phyloP scores from a whole-genome alignment of 73 alveolate genomes.

The Paramecium tetraurelia region DNA sequence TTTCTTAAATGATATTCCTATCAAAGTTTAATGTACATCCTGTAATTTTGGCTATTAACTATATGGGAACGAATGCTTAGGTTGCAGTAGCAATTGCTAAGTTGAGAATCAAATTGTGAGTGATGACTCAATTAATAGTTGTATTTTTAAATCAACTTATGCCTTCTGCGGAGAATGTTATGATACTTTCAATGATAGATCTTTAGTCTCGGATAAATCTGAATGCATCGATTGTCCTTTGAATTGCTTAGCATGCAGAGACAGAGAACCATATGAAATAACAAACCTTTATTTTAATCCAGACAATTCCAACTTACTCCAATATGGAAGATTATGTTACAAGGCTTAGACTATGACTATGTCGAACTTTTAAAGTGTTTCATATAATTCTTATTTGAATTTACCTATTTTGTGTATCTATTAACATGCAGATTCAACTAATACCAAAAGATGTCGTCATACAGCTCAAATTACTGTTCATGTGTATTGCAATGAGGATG shows the following conservation, averaged over 20 bases:
- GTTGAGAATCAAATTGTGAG: not conserved
- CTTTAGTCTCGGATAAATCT: not conserved
- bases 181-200: not conserved
- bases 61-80: conserved; percentile 7
- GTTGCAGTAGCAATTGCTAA: not conserved
- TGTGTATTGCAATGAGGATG: not conserved
- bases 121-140: not conserved
- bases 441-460: not conserved
- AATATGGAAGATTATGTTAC: conserved; percentile 8
- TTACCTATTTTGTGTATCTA: not conserved
- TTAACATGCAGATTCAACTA: not conserved
- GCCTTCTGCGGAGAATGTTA: not conserved
- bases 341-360: not conserved
- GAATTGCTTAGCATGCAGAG: conserved; percentile 11
- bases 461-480: not conserved
- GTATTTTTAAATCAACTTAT: not conserved
- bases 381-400: not conserved
- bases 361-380: not conserved
- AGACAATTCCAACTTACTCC: not conserved
- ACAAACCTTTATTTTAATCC: not conserved
- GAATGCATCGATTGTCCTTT: not conserved
- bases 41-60: not conserved
- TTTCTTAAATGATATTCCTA: not conserved
- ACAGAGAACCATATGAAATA: not conserved
- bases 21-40: not conserved